These are phyloP conservation scores for Ophiocytium majus DNA, from an alignment of 352 stramenopile species.

Conservation along the genomic window DNA sequence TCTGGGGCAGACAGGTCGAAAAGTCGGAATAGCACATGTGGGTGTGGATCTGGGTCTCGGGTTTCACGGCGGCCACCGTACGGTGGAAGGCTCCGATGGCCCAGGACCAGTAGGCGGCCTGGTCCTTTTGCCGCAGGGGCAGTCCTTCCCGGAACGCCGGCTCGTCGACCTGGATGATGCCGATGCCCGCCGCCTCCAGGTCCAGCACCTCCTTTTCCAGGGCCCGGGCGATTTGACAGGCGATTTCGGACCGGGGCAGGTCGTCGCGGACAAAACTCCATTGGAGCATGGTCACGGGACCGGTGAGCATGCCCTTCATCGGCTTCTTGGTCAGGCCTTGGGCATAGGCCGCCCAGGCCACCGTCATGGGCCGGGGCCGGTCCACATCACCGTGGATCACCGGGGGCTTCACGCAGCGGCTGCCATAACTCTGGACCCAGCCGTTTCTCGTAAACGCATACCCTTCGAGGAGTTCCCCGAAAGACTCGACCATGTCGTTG, in stretches of 20 bases:
- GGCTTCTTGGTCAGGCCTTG: conserved; percentile 76
- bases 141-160: conserved; percentile 81
- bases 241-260: conserved; percentile 55
- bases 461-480: conserved; percentile 80
- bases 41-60: conserved; percentile 81
- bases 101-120: conserved; percentile 75
- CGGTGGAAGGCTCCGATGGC: conserved; percentile 64
- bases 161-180: conserved; percentile 78
- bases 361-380: conserved; percentile 76
- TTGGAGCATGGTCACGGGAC: conserved; percentile 83
- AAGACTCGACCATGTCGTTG: conserved; percentile 91
- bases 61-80: not conserved
- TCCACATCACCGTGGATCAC: conserved; percentile 79
- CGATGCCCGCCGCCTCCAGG: conserved; percentile 75
- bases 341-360: conserved; percentile 76
- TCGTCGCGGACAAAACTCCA: conserved; percentile 71
- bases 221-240: conserved; percentile 77
- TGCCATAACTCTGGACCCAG: conserved; percentile 86
- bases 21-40: conserved; percentile 93
- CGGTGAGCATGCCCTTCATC: conserved; percentile 85
- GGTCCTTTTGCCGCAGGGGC: conserved; percentile 76
- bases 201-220: conserved; percentile 80
- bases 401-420: conserved; percentile 77
- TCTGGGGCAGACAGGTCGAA: conserved; percentile 81
- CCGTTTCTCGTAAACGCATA: conserved; percentile 82